Evolutionary conservation across 2,329 filamentous ascomycete species (phyloP).

Genomic region (Alternaria solani): DNA sequence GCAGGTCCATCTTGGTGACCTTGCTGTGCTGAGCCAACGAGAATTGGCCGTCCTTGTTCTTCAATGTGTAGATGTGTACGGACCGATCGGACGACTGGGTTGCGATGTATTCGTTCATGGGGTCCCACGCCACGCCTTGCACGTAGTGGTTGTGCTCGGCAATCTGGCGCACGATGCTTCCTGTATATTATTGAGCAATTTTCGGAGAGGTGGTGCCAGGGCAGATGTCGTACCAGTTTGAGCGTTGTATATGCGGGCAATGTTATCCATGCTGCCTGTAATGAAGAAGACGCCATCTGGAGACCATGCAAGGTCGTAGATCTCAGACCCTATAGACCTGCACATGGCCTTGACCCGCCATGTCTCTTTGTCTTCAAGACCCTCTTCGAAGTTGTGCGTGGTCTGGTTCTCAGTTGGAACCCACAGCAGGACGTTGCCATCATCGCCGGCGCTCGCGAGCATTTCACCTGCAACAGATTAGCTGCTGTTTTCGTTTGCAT

Average conservation of each 20-base stretch:
- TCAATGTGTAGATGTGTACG: slow-evolving; percentile 95
- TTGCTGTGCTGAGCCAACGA: slow-evolving; percentile 80
- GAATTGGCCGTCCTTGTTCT: slow-evolving; percentile 95
- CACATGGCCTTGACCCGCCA: slow-evolving; percentile 99
- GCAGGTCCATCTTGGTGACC: slow-evolving; percentile 92
- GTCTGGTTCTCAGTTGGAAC: slow-evolving; percentile 81
- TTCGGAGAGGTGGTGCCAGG: slow-evolving; percentile 12
- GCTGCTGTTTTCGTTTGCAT: slow-evolving; percentile 3
- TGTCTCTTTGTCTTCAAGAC: slow-evolving; percentile 90
- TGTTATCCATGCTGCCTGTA: slow-evolving; percentile 98
- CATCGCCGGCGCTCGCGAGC: slow-evolving; percentile 93
- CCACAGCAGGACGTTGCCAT: slow-evolving; percentile 97
- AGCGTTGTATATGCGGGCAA: slow-evolving; percentile 95
- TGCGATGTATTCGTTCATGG: slow-evolving; percentile 95
- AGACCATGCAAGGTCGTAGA: slow-evolving; percentile 98
- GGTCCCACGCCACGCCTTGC: slow-evolving; percentile 98
- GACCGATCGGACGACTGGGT: slow-evolving; percentile 98
- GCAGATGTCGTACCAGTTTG: slow-evolving; percentile 72
- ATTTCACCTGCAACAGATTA: slow-evolving; percentile 73
- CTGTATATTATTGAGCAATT: slow-evolving; percentile 34
- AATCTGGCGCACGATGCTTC: slow-evolving; percentile 77
- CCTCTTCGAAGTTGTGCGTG: slow-evolving; percentile 80
- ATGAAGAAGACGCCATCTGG: slow-evolving; percentile 97
- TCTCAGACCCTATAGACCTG: slow-evolving; percentile 90
- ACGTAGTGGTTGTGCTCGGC: slow-evolving; percentile 98